Conservation (phyloP, 805 yeast genomes). For the Candida palmyrensis region DNA sequence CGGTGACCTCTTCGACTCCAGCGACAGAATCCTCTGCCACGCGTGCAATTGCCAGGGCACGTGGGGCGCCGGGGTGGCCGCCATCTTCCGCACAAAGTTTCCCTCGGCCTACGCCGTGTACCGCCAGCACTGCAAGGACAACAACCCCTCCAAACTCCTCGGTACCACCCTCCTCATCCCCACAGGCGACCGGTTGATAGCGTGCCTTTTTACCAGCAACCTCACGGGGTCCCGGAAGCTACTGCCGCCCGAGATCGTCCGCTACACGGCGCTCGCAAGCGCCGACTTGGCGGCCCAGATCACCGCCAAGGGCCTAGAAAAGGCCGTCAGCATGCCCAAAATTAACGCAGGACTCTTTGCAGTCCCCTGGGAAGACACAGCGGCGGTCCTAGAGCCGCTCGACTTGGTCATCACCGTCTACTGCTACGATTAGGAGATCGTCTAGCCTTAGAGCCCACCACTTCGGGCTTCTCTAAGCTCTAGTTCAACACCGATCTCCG, state of each 20-base stretch:
- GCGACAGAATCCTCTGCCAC: slow-evolving; percentile 53
- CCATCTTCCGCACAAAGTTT: slow-evolving; percentile 45
- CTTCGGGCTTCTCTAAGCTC: too few species aligned
- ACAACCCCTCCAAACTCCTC: slow-evolving; percentile 28
- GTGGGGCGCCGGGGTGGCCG: slow-evolving; percentile 88
- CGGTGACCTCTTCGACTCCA: slow-evolving; percentile 52
- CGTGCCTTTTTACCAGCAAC: slow-evolving; percentile 70
- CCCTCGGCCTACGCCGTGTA: slow-evolving; percentile 56
- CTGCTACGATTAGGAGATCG: too few species aligned
- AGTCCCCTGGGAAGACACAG: slow-evolving; percentile 77
- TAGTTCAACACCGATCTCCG: not conserved
- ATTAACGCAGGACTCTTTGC: slow-evolving; percentile 78
- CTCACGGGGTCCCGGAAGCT: slow-evolving; percentile 41
- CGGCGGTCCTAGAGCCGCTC: slow-evolving; percentile 34
- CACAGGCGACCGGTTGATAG: slow-evolving; percentile 33
- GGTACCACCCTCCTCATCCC: slow-evolving; percentile 53
- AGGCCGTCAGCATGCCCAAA: slow-evolving; percentile 68
- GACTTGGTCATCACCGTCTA: slow-evolving; percentile 42
- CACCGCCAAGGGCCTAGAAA: slow-evolving; percentile 12
- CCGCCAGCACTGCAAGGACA: slow-evolving; percentile 32
- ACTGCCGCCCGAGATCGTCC: slow-evolving; percentile 41
- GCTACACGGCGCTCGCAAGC: slow-evolving; percentile 48
- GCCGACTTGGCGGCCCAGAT: slow-evolving; percentile 38
- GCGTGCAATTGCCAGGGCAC: slow-evolving; percentile 74
- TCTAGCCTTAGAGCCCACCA: too few species aligned